Base-by-base conservation (phyloP, 345 rosid genomes). In the Punica granatum region DNA sequence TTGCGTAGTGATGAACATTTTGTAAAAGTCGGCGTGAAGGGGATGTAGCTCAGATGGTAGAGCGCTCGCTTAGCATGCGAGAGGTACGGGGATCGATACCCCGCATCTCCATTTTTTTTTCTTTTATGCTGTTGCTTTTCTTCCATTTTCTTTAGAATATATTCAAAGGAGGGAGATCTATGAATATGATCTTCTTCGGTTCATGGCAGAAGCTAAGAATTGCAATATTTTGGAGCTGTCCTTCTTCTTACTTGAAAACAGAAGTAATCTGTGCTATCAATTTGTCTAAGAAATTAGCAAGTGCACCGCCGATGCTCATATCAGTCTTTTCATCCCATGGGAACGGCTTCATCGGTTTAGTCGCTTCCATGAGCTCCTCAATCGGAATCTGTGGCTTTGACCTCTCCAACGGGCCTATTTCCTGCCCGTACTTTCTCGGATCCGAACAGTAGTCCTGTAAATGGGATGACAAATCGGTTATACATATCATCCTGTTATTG, bases 1-100 rank as follows among this genome's bases (percentile, higher is more conserved):
- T n/a, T n/a, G n/a, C n/a, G n/a, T n/a, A n/a, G n/a, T n/a, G n/a
- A n/a, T n/a, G n/a, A n/a, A n/a, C n/a, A n/a, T n/a, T n/a, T n/a
- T n/a, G n/a, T n/a, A n/a, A n/a, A n/a, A n/a, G n/a, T n/a, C n/a
- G n/a, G n/a, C n/a, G n/a, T n/a, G n/a, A n/a, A 26, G 84, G 86
- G 85, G 85, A 81, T 85, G 82, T 85, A 85, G 85, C 85, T 83
- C 85, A 79, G 89, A 79, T 82, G 87, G 87, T 85, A 82, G 87
- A 83, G 87, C 82, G 87, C 85, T 81, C 81, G 82, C 84, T 80
- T 80, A 77, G 82, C 86, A 85, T 85, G 85, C 82, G 81, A 81
- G 87, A 81, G 82, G 85, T 72, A 82, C 79, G 81, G 79, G 81
- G 83, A 79, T 82, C 76, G 79, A 82, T 82, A 70, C 83, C 79